Evolutionary conservation across 108 stramenopile genomes (phyloP).

Genomic region (Schizochytrium sp.): DNA sequence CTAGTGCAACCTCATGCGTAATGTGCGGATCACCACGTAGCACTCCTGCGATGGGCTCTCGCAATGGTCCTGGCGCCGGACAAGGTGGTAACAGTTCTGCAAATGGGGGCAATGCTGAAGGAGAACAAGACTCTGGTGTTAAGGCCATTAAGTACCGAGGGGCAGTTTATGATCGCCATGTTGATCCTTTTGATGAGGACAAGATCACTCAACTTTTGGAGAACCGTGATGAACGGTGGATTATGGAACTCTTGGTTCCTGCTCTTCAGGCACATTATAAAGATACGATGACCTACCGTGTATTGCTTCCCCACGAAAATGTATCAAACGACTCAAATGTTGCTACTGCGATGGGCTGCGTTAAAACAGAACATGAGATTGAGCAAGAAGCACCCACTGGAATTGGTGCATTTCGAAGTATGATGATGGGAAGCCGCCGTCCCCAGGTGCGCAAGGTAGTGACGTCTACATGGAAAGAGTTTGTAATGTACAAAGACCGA

Average conservation of each 20-base stretch:
- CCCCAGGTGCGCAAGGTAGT: constrained; percentile 16
- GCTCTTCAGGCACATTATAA: constrained; percentile 46
- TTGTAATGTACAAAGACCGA: constrained; percentile 58
- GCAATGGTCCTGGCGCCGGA: background rate
- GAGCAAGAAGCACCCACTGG: constrained; percentile 27
- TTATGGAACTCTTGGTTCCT: background rate
- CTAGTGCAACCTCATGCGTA: background rate
- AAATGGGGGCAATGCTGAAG: background rate
- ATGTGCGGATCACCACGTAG: constrained; percentile 32
- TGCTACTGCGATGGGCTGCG: constrained; percentile 44
- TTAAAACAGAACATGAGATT: constrained; percentile 38
- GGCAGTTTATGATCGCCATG: constrained; percentile 7
- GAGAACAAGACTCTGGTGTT: background rate
- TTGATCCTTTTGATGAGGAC: constrained; percentile 61
- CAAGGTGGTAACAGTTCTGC: background rate
- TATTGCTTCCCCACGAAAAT: constrained; percentile 5
- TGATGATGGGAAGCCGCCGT: constrained; percentile 47
- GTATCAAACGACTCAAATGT: background rate
- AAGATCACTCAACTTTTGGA: background rate
- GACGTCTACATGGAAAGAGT: constrained; percentile 62
- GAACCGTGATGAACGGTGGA: background rate
- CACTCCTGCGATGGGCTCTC: background rate
- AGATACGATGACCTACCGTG: constrained; percentile 1
- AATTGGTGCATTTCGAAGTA: background rate
- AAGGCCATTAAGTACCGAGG: constrained; percentile 27